Evolutionary conservation across 805 yeast species (phyloP).

Genomic region (Soucietia sequanensis): DNA sequence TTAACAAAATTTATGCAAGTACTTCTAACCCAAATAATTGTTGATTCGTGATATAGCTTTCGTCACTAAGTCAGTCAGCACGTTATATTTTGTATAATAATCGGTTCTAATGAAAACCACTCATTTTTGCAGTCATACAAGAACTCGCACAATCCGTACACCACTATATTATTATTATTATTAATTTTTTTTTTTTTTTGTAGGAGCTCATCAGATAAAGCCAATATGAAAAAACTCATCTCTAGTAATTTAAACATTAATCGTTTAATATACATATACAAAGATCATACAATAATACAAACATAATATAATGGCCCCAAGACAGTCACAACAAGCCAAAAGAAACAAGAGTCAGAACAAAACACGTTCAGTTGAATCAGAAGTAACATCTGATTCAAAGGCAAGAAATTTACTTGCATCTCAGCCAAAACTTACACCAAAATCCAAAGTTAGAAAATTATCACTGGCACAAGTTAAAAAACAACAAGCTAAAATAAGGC

Average conservation of each 20-base stretch:
- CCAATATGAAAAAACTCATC: too few species aligned
- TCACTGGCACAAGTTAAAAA: conserved; percentile 58
- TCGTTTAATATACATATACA: too few species aligned
- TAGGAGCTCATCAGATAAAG: conserved; percentile 6
- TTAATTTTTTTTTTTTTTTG: conserved; percentile 1
- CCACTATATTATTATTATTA: not conserved
- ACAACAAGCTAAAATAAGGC: conserved; percentile 59
- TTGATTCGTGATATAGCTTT: too few species aligned
- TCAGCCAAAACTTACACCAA: conserved; percentile 61
- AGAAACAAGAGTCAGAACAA: conserved; percentile 52
- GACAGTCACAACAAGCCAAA: conserved; percentile 60
- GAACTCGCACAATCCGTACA: not conserved
- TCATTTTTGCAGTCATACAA: too few species aligned
- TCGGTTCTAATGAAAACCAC: too few species aligned
- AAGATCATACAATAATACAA: too few species aligned
- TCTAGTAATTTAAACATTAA: too few species aligned
- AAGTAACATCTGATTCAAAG: conserved; percentile 61
- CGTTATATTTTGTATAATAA: too few species aligned
- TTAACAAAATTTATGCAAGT: too few species aligned
- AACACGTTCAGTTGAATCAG: conserved; percentile 59
- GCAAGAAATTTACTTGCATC: conserved; percentile 65
- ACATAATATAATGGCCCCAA: conserved; percentile 47
- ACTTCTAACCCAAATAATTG: too few species aligned
- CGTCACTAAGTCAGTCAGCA: too few species aligned
- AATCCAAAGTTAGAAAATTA: conserved; percentile 49